These are phyloP conservation scores for Bipolaris sorokiniana DNA, from an alignment of 2,329 filamentous ascomycete genomes.

Conservation along the genomic window DNA sequence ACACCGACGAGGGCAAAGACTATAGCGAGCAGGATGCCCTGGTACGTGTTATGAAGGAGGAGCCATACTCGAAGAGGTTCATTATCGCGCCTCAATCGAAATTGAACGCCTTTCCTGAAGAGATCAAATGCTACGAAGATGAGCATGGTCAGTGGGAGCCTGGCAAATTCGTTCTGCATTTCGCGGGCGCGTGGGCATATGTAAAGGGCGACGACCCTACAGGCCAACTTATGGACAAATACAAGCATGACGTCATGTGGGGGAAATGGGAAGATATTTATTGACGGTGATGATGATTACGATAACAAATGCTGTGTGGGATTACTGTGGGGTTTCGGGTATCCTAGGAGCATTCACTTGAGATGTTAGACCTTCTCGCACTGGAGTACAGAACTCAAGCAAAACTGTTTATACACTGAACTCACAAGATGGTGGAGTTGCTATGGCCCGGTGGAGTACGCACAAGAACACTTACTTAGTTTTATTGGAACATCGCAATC, in stretches of 20 bases:
- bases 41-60: conserved; percentile 40
- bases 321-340: too few relatives aligned
- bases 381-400: background rate
- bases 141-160: conserved; percentile 37
- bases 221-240: conserved; percentile 49
- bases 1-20: conserved; percentile 27
- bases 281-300: conserved; percentile 1
- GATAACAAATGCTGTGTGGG: background rate
- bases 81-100: conserved; percentile 46
- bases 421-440: background rate
- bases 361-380: too few relatives aligned
- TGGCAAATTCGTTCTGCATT: conserved; percentile 50
- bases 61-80: conserved; percentile 29
- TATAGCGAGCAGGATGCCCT: conserved; percentile 50
- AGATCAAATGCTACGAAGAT: conserved; percentile 50
- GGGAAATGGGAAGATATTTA: conserved; percentile 44
- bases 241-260: conserved; percentile 42
- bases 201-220: conserved; percentile 49
- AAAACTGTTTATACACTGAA: background rate
- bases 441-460: background rate
- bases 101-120: conserved; percentile 50
- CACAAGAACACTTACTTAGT: background rate
- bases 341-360: too few relatives aligned
- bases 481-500: background rate
- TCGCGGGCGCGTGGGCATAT: conserved; percentile 52